These are phyloP conservation scores for Eleusine indica DNA, from an alignment of 176 grass and related monocot genomes.

Conservation along the genomic window DNA sequence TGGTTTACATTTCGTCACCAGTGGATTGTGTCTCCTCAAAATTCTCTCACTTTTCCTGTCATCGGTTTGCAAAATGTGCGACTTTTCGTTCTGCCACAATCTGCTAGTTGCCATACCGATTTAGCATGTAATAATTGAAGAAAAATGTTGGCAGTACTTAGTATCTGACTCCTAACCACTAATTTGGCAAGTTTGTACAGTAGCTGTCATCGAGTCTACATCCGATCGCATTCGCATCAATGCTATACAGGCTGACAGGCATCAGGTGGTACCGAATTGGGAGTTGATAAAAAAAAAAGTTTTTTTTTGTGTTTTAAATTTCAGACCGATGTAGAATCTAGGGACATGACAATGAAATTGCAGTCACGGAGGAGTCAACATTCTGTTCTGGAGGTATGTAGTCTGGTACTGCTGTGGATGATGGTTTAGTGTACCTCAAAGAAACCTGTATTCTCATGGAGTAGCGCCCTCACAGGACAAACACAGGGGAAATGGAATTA, in stretches of 20 bases:
- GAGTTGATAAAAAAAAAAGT: background rate
- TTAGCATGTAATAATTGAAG: too few species aligned
- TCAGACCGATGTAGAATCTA: constrained; percentile 20
- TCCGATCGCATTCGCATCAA: background rate
- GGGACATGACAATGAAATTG: background rate
- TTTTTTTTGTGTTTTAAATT: background rate
- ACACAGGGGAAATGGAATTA: background rate
- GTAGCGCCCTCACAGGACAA: background rate
- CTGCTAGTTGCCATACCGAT: background rate
- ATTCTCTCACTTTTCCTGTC: background rate
- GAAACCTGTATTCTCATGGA: background rate
- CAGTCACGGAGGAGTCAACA: background rate
- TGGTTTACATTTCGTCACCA: background rate
- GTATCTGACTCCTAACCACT: too few species aligned
- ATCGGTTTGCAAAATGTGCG: background rate
- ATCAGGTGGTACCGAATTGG: background rate
- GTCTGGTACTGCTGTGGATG: background rate
- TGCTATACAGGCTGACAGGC: background rate
- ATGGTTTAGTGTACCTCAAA: background rate
- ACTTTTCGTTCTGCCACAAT: background rate
- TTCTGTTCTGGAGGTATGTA: background rate
- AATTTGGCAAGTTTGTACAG: background rate
- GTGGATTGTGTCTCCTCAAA: background rate
- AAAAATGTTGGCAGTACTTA: too few species aligned
- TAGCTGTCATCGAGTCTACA: background rate